A percentile compares a stretch with the other conserved stretches of the same genome.
These are phyloP conservation scores for Elongisporangium undulatum DNA, from an alignment of 352 stramenopile genomes.

Conservation along the genomic window DNA sequence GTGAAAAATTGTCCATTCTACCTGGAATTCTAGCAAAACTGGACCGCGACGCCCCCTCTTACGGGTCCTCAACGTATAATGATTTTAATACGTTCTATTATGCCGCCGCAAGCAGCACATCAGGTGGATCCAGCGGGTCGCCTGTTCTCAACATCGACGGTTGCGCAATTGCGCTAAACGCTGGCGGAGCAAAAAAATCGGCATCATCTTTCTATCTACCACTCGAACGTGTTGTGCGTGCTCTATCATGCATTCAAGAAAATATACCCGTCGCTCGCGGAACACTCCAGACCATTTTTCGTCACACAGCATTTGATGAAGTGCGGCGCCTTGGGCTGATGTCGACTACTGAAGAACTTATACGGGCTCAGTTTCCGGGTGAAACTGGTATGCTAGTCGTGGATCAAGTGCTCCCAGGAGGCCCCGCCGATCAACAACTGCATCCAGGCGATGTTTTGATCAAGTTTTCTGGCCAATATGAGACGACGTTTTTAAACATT, in stretches of 20 bases:
- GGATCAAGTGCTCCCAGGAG: constrained; percentile 81
- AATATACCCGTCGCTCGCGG: constrained; percentile 57
- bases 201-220: constrained; percentile 90
- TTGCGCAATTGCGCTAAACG: constrained; percentile 89
- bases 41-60: constrained; percentile 88
- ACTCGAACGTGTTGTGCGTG: constrained; percentile 79
- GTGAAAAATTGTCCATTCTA: constrained; percentile 91
- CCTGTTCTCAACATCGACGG: constrained; percentile 87
- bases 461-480: constrained; percentile 59
- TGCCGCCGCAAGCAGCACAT: constrained; percentile 82
- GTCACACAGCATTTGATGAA: constrained; percentile 89
- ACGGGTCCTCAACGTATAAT: constrained; percentile 84
- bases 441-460: constrained; percentile 87
- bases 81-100: constrained; percentile 95
- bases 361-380: constrained; percentile 66
- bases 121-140: constrained; percentile 83
- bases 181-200: constrained; percentile 83
- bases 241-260: constrained; percentile 61
- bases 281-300: constrained; percentile 86
- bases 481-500: constrained; percentile 83
- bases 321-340: constrained; percentile 74
- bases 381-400: constrained; percentile 90
- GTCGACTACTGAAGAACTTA: constrained; percentile 54
- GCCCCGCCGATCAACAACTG: constrained; percentile 67
- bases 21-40: constrained; percentile 87